These are phyloP conservation scores for Acacia crassicarpa DNA, from an alignment of 306 rosid genomes.

Conservation along the genomic window DNA sequence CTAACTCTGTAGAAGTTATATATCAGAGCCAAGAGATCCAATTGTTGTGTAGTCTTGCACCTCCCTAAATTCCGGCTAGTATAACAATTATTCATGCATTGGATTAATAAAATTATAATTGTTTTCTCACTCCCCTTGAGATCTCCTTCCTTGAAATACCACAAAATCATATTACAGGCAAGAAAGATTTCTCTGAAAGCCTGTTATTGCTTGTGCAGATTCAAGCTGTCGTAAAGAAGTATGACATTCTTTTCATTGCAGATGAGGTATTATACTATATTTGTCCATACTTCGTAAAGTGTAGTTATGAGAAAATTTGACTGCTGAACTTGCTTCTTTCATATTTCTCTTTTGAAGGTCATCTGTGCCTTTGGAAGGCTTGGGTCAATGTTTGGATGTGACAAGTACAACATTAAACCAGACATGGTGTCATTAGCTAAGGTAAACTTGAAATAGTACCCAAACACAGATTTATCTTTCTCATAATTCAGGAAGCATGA, in stretches of 20 bases:
- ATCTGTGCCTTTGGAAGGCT: constrained; percentile 97
- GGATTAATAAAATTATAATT: background rate
- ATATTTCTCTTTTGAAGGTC: constrained; percentile 54
- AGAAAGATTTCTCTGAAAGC: background rate
- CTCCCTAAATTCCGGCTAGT: background rate
- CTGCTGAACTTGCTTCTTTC: constrained; percentile 24
- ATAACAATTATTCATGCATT: background rate
- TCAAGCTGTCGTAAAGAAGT: constrained; percentile 90
- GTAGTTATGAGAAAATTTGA: constrained; percentile 9
- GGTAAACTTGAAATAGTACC: constrained; percentile 45
- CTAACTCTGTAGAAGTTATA: background rate
- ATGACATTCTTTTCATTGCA: constrained; percentile 92
- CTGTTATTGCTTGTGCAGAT: constrained; percentile 55
- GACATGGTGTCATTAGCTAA: constrained; percentile 91
- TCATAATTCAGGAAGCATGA: background rate
- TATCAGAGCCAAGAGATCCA: background rate
- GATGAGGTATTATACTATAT: constrained; percentile 65
- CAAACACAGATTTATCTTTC: constrained; percentile 3
- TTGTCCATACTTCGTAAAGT: constrained; percentile 21
- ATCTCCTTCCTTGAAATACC: background rate
- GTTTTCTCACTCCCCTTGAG: background rate
- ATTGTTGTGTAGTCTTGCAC: background rate
- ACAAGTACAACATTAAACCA: constrained; percentile 87
- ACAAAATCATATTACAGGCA: background rate
- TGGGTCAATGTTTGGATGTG: constrained; percentile 87